phyloP scores from a whole-genome alignment of 345 rosid genomes.

The Brassica cretica region DNA sequence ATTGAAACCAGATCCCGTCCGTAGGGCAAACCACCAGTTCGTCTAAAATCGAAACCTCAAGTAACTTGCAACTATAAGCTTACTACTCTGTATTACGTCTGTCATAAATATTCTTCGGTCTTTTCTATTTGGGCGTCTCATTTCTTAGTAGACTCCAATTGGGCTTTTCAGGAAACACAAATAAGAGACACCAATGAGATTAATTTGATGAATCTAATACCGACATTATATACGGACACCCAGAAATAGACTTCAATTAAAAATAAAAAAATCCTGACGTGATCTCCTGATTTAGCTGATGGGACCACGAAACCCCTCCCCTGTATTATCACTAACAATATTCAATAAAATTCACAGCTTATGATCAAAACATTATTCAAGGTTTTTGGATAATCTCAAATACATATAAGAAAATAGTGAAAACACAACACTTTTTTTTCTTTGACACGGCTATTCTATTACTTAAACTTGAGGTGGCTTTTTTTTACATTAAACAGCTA shows the following conservation, averaged over 20 bases:
- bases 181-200: not conserved
- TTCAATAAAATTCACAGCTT: not conserved
- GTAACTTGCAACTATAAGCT: slow-evolving; percentile 31
- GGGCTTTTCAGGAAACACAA: not conserved
- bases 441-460: no score
- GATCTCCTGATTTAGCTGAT: not conserved
- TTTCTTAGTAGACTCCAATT: not conserved
- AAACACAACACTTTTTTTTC: no score
- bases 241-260: not conserved
- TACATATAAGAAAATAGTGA: not conserved
- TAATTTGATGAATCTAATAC: not conserved
- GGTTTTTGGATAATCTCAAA: not conserved
- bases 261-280: not conserved
- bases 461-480: no score
- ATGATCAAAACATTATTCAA: not conserved
- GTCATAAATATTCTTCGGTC: not conserved
- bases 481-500: no score
- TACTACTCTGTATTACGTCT: slow-evolving; percentile 11
- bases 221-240: not conserved
- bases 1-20: no score
- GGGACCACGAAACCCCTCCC: not conserved
- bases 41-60: slow-evolving; percentile 15
- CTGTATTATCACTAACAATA: not conserved
- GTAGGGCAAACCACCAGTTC: no score
- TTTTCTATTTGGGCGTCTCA: slow-evolving; percentile 15